Evolutionary conservation across 75 land plant species (phyloP).

Genomic region (Chamaecyparis obtusa): DNA sequence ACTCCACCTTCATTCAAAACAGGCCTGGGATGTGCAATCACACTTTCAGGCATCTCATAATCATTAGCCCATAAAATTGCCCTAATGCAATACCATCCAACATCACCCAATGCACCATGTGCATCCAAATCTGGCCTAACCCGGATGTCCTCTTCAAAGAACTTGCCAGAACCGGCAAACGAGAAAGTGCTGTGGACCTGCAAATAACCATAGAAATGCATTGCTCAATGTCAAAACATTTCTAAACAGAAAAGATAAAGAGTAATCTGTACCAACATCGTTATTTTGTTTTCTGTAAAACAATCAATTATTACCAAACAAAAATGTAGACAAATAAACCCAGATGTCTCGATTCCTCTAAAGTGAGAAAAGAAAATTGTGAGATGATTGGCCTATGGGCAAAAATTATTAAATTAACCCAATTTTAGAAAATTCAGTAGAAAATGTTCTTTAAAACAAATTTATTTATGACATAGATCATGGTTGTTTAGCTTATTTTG

Average conservation of each 20-base stretch:
- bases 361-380: too few relatives aligned
- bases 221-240: background rate
- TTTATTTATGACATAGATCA: background rate
- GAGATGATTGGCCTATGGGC: too few relatives aligned
- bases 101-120: constrained; percentile 11
- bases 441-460: background rate
- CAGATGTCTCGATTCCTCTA: background rate
- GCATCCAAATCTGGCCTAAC: background rate
- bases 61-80: too few relatives aligned
- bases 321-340: background rate
- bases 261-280: background rate
- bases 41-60: too few relatives aligned
- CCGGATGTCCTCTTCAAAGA: background rate
- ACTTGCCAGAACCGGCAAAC: too few relatives aligned
- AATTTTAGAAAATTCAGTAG: background rate
- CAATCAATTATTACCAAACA: background rate
- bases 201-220: background rate
- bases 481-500: too few relatives aligned
- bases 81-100: background rate
- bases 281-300: background rate
- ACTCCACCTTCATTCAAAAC: too few relatives aligned
- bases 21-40: too few relatives aligned
- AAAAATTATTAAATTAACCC: too few relatives aligned
- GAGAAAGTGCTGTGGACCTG: background rate
- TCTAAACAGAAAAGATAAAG: background rate